Evolutionary conservation across 2,329 filamentous ascomycete species (phyloP).

Genomic region (Fusarium solani-melongenae): DNA sequence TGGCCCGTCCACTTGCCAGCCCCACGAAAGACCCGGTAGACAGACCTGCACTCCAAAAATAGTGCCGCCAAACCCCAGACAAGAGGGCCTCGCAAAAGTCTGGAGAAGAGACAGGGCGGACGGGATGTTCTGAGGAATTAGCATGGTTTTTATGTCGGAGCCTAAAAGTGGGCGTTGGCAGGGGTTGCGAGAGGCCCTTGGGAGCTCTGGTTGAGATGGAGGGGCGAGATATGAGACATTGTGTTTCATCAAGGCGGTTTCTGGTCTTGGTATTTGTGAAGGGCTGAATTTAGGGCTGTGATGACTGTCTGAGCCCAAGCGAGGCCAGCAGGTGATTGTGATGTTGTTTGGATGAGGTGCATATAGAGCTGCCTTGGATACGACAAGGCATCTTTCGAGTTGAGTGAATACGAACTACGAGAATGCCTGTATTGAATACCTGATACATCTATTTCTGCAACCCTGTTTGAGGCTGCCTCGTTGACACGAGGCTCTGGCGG

Average conservation of each 20-base stretch:
- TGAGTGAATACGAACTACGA: background rate
- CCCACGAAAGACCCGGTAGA: background rate
- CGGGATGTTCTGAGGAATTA: constrained; percentile 24
- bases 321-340: background rate
- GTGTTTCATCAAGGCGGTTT: background rate
- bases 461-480: background rate
- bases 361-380: background rate
- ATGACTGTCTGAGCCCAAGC: background rate
- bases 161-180: constrained; percentile 18
- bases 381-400: background rate
- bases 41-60: background rate
- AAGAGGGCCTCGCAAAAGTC: background rate
- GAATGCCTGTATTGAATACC: background rate
- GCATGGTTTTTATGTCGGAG: constrained; percentile 28
- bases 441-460: background rate
- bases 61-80: background rate
- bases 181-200: background rate
- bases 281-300: background rate
- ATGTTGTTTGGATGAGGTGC: background rate
- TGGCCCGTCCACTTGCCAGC: background rate
- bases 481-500: constrained; percentile 1
- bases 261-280: background rate
- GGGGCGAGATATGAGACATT: background rate
- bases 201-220: background rate
- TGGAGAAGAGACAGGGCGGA: constrained; percentile 6